These are phyloP conservation scores for Gymnopus androsaceus DNA, from an alignment of 1,284 basidiomycete genomes.

Conservation along the genomic window DNA sequence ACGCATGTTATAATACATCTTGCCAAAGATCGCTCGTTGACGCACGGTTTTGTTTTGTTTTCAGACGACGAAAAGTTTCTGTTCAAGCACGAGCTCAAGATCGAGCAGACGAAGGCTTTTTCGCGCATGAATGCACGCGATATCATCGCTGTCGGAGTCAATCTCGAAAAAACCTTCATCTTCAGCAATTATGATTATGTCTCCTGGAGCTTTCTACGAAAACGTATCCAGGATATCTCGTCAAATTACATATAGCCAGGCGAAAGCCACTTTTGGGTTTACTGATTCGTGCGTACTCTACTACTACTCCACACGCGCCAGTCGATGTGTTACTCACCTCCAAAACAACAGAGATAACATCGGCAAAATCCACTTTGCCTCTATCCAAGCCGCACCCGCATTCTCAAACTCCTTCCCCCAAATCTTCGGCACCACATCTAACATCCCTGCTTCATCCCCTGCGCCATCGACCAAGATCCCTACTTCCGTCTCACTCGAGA, in stretches of 20 bases:
- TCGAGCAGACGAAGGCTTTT: slow-evolving; percentile 87
- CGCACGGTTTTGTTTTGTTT: too few relatives aligned
- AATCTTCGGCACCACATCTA: slow-evolving; percentile 85
- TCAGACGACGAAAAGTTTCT: slow-evolving; percentile 99
- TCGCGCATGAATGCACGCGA: slow-evolving; percentile 88
- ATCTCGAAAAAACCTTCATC: slow-evolving; percentile 94
- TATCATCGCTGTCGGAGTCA: slow-evolving; percentile 96
- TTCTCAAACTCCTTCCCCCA: slow-evolving; percentile 99
- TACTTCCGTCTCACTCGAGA: slow-evolving; percentile 99
- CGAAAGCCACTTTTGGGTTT: slow-evolving; percentile 96
- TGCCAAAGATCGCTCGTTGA: slow-evolving; percentile 12
- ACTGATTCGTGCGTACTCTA: slow-evolving; percentile 75
- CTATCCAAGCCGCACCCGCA: slow-evolving; percentile 96
- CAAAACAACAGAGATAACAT: slow-evolving; percentile 83
- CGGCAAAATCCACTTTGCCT: slow-evolving; percentile 96
- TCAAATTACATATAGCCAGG: slow-evolving; percentile 91
- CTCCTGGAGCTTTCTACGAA: slow-evolving; percentile 90
- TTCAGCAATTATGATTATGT: slow-evolving; percentile 93
- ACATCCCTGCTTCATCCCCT: slow-evolving; percentile 94
- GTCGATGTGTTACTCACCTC: slow-evolving; percentile 1
- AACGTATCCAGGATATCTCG: slow-evolving; percentile 94
- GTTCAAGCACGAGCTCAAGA: slow-evolving; percentile 92
- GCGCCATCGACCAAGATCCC: slow-evolving; percentile 96
- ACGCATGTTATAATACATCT: background rate
- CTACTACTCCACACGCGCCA: background rate